These are phyloP conservation scores for Sugiyamaella chiloensis DNA, from an alignment of 805 yeast genomes.

Conservation along the genomic window DNA sequence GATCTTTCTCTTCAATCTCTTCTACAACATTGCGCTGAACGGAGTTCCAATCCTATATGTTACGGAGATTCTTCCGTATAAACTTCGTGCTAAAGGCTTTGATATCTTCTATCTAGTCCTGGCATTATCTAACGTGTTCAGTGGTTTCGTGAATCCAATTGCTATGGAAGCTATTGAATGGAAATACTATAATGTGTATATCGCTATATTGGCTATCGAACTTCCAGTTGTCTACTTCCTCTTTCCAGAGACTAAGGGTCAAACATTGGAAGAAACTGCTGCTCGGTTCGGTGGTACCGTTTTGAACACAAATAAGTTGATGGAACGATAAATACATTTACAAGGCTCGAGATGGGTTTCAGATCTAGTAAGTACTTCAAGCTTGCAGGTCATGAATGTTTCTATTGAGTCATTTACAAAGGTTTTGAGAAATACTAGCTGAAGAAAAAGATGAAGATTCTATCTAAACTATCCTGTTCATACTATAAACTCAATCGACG, in stretches of 20 bases:
- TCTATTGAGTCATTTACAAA: no score
- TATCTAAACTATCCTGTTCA: no score
- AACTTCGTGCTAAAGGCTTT: constrained; percentile 41
- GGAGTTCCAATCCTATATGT: constrained; percentile 35
- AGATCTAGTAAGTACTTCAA: background rate
- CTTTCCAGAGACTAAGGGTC: constrained; percentile 41
- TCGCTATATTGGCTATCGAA: constrained; percentile 24
- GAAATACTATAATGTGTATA: constrained; percentile 43
- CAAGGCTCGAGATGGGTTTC: background rate
- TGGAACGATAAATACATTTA: no score
- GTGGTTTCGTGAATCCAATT: constrained; percentile 37
- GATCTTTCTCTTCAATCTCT: constrained; percentile 22
- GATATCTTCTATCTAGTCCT: constrained; percentile 25
- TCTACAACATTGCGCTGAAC: constrained; percentile 1
- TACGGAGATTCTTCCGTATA: constrained; percentile 25
- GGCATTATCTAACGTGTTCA: constrained; percentile 20
- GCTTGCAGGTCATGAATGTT: background rate
- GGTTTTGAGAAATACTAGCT: no score
- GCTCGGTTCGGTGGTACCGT: constrained; percentile 41
- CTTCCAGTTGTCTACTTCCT: constrained; percentile 33
- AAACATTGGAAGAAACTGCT: constrained; percentile 44
- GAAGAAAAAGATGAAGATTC: background rate
- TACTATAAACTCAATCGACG: no score
- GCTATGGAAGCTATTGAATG: constrained; percentile 42
- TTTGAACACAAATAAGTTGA: background rate